phyloP scores from a whole-genome alignment of 2,329 filamentous ascomycete species.

The Trichoderma simmonsii region DNA sequence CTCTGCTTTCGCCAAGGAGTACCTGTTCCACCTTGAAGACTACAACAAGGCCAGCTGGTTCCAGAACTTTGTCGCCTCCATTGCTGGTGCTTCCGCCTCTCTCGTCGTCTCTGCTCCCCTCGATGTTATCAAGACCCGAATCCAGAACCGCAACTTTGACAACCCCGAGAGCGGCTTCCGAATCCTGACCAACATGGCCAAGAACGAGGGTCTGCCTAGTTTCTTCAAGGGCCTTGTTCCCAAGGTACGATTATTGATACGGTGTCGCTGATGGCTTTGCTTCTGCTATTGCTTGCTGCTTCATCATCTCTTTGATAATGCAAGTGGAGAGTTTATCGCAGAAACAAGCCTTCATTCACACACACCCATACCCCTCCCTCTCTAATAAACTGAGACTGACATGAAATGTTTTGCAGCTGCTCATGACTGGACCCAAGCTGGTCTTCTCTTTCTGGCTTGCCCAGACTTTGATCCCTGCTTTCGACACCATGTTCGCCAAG shows the following conservation, averaged over 20 bases:
- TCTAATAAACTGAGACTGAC: conserved; percentile 22
- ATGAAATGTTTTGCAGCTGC: conserved; percentile 51
- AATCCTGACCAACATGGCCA: conserved; percentile 89
- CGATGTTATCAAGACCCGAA: conserved; percentile 97
- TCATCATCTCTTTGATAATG: neutral
- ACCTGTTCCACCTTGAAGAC: conserved; percentile 82
- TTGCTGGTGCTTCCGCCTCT: conserved; percentile 92
- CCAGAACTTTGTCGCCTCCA: conserved; percentile 96
- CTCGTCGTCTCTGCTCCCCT: conserved; percentile 92
- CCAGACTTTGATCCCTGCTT: conserved; percentile 94
- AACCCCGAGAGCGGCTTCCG: conserved; percentile 92
- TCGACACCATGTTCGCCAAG: conserved; percentile 48
- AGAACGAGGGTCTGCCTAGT: conserved; percentile 76
- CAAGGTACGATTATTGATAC: conserved; percentile 55
- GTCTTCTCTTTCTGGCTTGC: conserved; percentile 99
- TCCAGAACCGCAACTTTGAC: conserved; percentile 98
- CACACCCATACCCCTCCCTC: neutral
- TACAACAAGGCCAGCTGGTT: conserved; percentile 94
- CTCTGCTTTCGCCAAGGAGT: conserved; percentile 96
- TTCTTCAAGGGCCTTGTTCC: conserved; percentile 99
- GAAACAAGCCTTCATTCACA: neutral
- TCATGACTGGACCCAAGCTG: conserved; percentile 98
- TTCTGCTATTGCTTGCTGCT: neutral
- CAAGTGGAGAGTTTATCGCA: neutral
- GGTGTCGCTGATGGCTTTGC: neutral